These are phyloP conservation scores for Pseudomonodictys pantanalensis DNA, from an alignment of 495 filamentous ascomycete species.

Conservation along the genomic window DNA sequence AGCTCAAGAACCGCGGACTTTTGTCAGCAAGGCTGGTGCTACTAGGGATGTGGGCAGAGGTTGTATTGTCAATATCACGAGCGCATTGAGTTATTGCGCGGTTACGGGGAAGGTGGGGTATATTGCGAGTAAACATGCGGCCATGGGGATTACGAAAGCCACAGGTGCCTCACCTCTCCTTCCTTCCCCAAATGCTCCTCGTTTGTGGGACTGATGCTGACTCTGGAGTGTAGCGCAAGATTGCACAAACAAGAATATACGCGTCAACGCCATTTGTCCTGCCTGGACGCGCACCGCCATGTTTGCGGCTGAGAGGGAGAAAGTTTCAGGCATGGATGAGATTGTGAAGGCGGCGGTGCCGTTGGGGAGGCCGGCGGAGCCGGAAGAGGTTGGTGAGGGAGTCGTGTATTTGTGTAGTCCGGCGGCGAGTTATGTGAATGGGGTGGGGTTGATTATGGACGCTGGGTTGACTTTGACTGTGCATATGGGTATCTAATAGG, in stretches of 20 bases:
- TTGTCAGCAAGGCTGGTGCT: neutral
- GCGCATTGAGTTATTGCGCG: neutral
- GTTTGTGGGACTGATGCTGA: neutral
- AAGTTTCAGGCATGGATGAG: neutral
- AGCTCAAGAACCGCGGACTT: neutral
- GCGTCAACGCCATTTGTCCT: neutral
- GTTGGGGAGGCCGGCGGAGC: neutral
- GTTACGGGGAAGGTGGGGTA: neutral
- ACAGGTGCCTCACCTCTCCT: neutral
- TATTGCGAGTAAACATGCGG: neutral
- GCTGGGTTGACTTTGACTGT: constrained; percentile 5
- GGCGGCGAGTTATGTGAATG: constrained; percentile 7
- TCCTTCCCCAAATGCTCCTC: neutral
- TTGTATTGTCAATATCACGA: constrained; percentile 1
- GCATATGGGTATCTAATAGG: constrained; percentile 1
- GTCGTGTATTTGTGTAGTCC: constrained; percentile 14
- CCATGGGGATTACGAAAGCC: neutral
- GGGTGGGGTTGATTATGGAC: constrained; percentile 1
- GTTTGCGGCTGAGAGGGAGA: neutral
- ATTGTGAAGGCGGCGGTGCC: neutral
- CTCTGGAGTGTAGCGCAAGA: neutral
- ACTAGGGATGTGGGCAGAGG: neutral
- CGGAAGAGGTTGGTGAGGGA: constrained; percentile 3
- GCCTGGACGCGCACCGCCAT: neutral
- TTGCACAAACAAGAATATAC: neutral